These are phyloP conservation scores for Micromonas commoda DNA, from an alignment of 139 green algal genomes.

Conservation along the genomic window DNA sequence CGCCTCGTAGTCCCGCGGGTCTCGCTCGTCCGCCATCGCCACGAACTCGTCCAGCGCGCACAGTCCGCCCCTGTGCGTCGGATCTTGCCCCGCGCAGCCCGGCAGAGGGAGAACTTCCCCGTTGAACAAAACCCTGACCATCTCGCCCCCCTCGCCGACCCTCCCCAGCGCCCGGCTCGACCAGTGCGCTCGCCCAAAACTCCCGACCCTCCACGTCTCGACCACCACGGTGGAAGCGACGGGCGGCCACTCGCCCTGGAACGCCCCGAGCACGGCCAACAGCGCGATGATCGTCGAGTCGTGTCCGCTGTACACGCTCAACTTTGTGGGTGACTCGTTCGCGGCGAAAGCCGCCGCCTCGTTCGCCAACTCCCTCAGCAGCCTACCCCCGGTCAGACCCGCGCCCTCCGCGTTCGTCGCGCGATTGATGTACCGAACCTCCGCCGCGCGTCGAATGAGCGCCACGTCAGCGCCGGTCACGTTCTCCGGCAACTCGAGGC, in stretches of 20 bases:
- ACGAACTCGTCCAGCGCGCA: neutral
- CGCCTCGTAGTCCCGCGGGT: neutral
- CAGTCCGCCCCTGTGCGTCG: neutral
- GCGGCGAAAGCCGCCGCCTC: neutral
- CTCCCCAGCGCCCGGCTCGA: too few species aligned
- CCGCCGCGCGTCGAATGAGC: neutral
- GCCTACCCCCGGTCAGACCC: neutral
- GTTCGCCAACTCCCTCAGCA: slow-evolving; percentile 8
- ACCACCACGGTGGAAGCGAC: neutral
- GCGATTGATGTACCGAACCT: neutral
- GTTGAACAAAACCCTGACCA: neutral
- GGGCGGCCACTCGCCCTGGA: slow-evolving; percentile 3
- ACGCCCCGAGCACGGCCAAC: neutral
- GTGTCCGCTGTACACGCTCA: slow-evolving; percentile 5
- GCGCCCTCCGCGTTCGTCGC: neutral
- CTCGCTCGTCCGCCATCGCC: neutral
- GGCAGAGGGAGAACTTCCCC: neutral
- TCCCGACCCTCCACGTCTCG: slow-evolving; percentile 15
- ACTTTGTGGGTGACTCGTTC: too few species aligned
- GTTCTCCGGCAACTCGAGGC: neutral
- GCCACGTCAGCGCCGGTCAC: neutral
- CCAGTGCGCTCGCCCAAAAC: too few species aligned
- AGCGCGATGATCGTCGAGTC: slow-evolving; percentile 14
- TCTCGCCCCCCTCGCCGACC: neutral
- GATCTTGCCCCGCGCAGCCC: neutral